phyloP scores from a whole-genome alignment of 1,284 basidiomycete species.

The Boletus sp. region DNA sequence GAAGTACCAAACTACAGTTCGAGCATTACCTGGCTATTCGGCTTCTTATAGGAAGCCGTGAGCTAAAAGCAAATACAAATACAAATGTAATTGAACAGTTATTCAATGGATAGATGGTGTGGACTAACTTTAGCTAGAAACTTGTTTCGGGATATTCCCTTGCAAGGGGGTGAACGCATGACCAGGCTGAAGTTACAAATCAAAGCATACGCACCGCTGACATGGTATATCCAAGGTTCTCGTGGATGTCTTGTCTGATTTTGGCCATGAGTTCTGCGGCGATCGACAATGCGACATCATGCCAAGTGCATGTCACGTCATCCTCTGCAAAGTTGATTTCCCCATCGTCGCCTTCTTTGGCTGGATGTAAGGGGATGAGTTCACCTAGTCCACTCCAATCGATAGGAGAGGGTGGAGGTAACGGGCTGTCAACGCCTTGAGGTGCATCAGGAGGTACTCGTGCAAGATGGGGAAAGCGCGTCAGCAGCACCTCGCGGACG shows the following conservation, averaged over 20 bases:
- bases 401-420: constrained; percentile 74
- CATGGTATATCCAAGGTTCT: constrained; percentile 86
- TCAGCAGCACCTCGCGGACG: constrained; percentile 68
- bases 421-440: constrained; percentile 71
- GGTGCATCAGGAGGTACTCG: constrained; percentile 65
- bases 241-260: constrained; percentile 65
- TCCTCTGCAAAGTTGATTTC: constrained; percentile 31
- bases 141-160: constrained; percentile 94
- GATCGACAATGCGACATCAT: constrained; percentile 87
- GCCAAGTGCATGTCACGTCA: constrained; percentile 63
- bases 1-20: background rate
- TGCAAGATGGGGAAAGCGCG: constrained; percentile 74
- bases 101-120: background rate
- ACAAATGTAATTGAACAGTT: background rate
- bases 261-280: constrained; percentile 87
- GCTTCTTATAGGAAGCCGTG: constrained; percentile 86
- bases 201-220: constrained; percentile 67
- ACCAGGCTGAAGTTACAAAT: background rate
- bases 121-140: constrained; percentile 81
- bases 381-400: constrained; percentile 67
- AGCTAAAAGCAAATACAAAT: constrained; percentile 45
- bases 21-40: constrained; percentile 66
- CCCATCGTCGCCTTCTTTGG: constrained; percentile 18
- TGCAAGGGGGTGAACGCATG: background rate
- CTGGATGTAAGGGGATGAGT: constrained; percentile 61